Conservation (phyloP, 192 early-diverging fungal genomes). For the Rhizoclosmatium globosum region DNA sequence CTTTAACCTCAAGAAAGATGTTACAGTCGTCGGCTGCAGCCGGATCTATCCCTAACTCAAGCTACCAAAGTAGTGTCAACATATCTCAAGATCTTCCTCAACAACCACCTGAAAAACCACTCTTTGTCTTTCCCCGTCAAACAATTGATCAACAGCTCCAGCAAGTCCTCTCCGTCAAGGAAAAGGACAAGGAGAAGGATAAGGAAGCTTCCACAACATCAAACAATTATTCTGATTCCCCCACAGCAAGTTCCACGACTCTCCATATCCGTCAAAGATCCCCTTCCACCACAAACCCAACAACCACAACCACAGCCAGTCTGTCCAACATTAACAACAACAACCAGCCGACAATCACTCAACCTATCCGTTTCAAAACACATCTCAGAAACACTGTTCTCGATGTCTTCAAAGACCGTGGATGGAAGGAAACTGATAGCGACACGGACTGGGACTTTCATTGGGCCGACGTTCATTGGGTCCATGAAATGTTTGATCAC, state of each 20-base stretch:
- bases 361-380: slow-evolving; percentile 55
- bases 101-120: neutral
- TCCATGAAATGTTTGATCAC: slow-evolving; percentile 72
- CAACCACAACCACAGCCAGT: neutral
- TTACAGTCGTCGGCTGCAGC: too few species aligned
- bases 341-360: neutral
- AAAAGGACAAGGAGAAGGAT: neutral
- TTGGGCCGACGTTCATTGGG: slow-evolving; percentile 67
- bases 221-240: neutral
- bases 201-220: neutral
- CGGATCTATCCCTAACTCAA: too few species aligned
- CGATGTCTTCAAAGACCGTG: slow-evolving; percentile 66
- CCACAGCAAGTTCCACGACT: neutral
- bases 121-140: neutral
- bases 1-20: too few species aligned
- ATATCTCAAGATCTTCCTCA: too few species aligned
- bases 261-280: slow-evolving; percentile 13
- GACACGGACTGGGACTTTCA: slow-evolving; percentile 66
- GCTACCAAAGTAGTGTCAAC: too few species aligned
- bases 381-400: slow-evolving; percentile 64
- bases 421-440: slow-evolving; percentile 69
- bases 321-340: slow-evolving; percentile 59
- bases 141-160: neutral
- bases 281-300: neutral
- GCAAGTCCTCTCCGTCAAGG: neutral